Percentiles rank a stretch among this genome's conserved stretches.
phyloP scores from a whole-genome alignment of 2,329 filamentous ascomycete species.

The Endoconidiophora polonica region DNA sequence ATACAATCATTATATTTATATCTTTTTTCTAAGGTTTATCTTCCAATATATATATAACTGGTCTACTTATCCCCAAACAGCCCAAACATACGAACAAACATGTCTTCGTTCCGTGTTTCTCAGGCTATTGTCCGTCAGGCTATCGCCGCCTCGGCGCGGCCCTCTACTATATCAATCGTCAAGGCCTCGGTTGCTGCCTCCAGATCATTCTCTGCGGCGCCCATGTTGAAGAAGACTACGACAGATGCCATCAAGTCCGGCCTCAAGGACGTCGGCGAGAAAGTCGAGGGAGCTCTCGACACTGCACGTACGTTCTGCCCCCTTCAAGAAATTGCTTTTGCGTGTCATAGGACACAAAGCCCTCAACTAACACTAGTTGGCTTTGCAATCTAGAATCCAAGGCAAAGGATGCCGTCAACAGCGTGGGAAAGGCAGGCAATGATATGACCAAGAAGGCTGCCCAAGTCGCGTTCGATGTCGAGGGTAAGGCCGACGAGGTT shows the following conservation, averaged over 20 bases:
- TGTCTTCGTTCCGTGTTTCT: constrained; percentile 7
- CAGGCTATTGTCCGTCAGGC: constrained; percentile 26
- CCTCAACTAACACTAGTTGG: not conserved
- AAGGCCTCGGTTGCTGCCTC: constrained; percentile 24
- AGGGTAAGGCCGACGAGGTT: constrained; percentile 18
- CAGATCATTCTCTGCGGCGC: constrained; percentile 34
- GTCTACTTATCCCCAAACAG: not conserved
- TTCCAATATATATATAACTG: no score
- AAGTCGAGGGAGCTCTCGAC: constrained; percentile 45
- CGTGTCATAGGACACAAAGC: not conserved
- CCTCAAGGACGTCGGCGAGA: constrained; percentile 40
- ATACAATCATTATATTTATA: not conserved
- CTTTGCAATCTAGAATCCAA: constrained; percentile 12
- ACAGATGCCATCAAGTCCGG: constrained; percentile 42
- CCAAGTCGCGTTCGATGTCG: constrained; percentile 22
- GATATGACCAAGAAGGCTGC: constrained; percentile 24
- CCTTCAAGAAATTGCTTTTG: not conserved
- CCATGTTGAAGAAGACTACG: constrained; percentile 29
- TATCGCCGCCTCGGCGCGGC: constrained; percentile 15
- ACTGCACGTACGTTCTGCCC: constrained; percentile 30
- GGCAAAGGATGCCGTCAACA: constrained; percentile 20
- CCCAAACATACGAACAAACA: not conserved
- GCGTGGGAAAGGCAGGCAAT: constrained; percentile 17
- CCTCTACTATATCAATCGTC: constrained; percentile 18
- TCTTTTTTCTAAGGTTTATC: not conserved